Evolutionary conservation across 1,284 basidiomycete genomes (phyloP).

Genomic region (Ustilago lituana): DNA sequence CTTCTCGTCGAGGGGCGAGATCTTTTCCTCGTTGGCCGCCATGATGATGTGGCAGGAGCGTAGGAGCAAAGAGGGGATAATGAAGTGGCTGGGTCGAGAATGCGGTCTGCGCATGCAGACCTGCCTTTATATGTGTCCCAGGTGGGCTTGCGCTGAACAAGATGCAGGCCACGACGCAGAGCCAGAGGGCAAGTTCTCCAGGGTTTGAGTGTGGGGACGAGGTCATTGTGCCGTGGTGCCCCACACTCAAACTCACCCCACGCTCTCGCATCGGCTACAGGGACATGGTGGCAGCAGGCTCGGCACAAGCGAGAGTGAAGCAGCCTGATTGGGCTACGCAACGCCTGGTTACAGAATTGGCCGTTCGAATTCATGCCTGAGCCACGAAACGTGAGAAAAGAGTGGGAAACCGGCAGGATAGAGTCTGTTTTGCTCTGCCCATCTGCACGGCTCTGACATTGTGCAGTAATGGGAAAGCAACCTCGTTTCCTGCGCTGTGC

Average conservation of each 20-base stretch:
- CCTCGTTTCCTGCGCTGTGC: too few relatives aligned
- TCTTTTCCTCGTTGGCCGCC: constrained; percentile 27
- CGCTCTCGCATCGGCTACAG: too few relatives aligned
- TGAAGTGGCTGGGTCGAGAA: neutral
- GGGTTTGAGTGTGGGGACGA: neutral
- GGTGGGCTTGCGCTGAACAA: too few relatives aligned
- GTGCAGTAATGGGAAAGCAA: too few relatives aligned
- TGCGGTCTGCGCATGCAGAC: neutral
- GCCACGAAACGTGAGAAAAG: neutral
- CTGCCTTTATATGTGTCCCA: constrained; percentile 8
- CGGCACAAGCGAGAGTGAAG: neutral
- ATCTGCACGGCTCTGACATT: too few relatives aligned
- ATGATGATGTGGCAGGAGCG: constrained; percentile 8
- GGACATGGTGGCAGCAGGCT: too few relatives aligned
- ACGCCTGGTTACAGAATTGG: constrained; percentile 6
- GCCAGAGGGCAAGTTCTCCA: too few relatives aligned
- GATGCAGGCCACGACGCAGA: too few relatives aligned
- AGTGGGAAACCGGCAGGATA: too few relatives aligned
- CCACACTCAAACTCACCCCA: constrained; percentile 7
- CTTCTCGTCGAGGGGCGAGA: constrained; percentile 32
- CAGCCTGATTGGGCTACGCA: constrained; percentile 1
- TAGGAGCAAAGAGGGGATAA: neutral
- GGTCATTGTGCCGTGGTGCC: constrained; percentile 1
- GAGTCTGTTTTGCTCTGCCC: neutral
- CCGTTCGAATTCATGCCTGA: constrained; percentile 7